phyloP scores from a whole-genome alignment of 192 early-diverging fungal species.

The Gaertneriomyces sp. region DNA sequence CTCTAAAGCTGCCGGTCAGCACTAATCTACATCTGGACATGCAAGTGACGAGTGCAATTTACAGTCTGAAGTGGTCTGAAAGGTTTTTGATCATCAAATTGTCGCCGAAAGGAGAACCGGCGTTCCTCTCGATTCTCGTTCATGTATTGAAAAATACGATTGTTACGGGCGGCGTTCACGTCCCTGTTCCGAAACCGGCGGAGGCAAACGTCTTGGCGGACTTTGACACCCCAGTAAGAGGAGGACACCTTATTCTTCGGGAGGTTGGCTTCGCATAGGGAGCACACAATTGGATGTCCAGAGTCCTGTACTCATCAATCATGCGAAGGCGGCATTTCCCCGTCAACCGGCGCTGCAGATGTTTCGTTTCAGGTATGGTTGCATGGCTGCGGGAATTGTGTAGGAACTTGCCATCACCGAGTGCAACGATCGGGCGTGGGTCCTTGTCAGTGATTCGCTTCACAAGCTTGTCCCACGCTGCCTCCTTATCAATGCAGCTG shows the following conservation, averaged over 20 bases:
- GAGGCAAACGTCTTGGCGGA: not conserved
- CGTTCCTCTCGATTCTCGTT: no score
- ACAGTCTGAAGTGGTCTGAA: no score
- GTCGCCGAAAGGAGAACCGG: no score
- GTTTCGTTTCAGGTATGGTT: not conserved
- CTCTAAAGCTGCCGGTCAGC: no score
- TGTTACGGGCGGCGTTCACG: not conserved
- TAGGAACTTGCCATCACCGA: not conserved
- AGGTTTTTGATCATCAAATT: no score
- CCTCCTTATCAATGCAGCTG: not conserved
- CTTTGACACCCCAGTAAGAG: not conserved
- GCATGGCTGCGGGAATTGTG: not conserved
- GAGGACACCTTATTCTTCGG: no score
- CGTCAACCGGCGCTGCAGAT: not conserved
- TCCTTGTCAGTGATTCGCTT: slow-evolving; percentile 3
- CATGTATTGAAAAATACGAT: not conserved
- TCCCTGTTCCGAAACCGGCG: not conserved
- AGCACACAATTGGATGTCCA: not conserved
- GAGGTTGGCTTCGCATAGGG: not conserved
- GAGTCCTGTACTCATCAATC: slow-evolving; percentile 1
- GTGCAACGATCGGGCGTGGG: not conserved
- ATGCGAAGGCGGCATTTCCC: slow-evolving; percentile 5
- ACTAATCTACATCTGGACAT: no score
- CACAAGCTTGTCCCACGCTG: slow-evolving; percentile 2
- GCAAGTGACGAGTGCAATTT: no score